Conservation (phyloP, 2,329 filamentous ascomycete species). For the Graphilbum fragrans region DNA sequence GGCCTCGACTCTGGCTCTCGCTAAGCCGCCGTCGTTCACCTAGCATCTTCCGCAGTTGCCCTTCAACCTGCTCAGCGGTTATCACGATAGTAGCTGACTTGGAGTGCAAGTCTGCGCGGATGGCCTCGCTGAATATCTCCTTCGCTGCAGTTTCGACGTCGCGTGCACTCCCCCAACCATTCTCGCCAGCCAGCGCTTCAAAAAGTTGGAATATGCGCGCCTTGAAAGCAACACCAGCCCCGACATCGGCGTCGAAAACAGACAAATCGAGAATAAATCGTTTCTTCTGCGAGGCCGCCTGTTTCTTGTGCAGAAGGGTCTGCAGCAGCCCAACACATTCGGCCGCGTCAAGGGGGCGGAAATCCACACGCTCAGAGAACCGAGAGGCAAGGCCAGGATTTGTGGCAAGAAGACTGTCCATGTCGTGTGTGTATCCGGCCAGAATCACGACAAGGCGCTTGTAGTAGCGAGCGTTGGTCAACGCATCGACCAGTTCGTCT, state of each 20-base stretch:
- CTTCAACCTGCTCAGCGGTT: not conserved
- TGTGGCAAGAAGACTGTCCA: constrained; percentile 46
- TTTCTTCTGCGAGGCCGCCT: constrained; percentile 8
- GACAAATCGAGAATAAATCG: constrained; percentile 13
- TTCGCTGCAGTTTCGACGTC: constrained; percentile 46
- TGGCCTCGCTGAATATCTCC: constrained; percentile 28
- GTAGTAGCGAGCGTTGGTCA: constrained; percentile 43
- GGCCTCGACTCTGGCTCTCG: not conserved
- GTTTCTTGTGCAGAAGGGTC: constrained; percentile 15
- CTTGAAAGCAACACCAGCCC: too few relatives aligned
- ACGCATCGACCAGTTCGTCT: constrained; percentile 38
- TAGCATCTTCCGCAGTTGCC: not conserved
- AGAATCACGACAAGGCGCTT: constrained; percentile 54
- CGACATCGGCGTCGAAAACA: constrained; percentile 11
- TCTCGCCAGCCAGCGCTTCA: constrained; percentile 22
- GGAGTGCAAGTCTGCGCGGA: not conserved
- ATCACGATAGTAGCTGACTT: not conserved
- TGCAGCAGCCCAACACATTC: constrained; percentile 33
- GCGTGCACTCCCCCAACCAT: constrained; percentile 50
- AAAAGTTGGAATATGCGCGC: not conserved
- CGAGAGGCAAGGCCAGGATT: constrained; percentile 54
- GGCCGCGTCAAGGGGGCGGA: constrained; percentile 28
- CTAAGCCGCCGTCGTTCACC: not conserved
- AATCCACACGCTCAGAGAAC: constrained; percentile 50
- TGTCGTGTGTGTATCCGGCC: constrained; percentile 56